These are phyloP conservation scores for Trypanosomatidae sp. DNA, from an alignment of 208 protist genomes.

Conservation along the genomic window DNA sequence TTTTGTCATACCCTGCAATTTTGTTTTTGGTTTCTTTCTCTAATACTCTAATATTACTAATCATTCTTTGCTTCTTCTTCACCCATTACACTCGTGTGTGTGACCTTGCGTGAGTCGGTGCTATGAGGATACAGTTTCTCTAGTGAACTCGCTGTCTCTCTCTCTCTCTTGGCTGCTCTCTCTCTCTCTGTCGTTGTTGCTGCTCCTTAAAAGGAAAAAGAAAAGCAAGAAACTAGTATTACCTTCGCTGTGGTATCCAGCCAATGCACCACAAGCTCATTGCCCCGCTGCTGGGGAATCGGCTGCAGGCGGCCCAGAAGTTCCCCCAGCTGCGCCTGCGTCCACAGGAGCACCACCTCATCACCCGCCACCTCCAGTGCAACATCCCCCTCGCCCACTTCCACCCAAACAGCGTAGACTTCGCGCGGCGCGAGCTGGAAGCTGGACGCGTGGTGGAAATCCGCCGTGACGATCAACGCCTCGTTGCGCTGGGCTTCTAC, in stretches of 20 bases:
- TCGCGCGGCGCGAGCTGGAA: constrained; percentile 50
- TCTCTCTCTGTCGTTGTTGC: too few relatives aligned
- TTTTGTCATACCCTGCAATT: too few relatives aligned
- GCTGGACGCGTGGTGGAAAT: constrained; percentile 75
- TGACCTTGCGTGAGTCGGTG: too few relatives aligned
- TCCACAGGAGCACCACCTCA: constrained; percentile 28
- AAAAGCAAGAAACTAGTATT: not conserved
- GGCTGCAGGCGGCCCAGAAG: constrained; percentile 59
- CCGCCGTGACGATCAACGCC: constrained; percentile 40
- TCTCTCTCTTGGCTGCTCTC: too few relatives aligned
- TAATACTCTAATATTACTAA: too few relatives aligned
- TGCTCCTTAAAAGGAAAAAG: not conserved
- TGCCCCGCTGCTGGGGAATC: constrained; percentile 45
- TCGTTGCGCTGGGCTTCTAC: constrained; percentile 81
- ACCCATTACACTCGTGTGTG: too few relatives aligned
- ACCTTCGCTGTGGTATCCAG: too few relatives aligned
- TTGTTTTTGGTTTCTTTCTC: too few relatives aligned
- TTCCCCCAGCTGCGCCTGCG: constrained; percentile 79
- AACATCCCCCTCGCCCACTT: constrained; percentile 54
- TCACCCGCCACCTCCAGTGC: constrained; percentile 53
- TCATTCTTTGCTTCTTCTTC: too few relatives aligned
- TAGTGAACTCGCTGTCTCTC: too few relatives aligned
- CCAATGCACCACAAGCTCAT: constrained; percentile 79
- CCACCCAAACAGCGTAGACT: constrained; percentile 51
- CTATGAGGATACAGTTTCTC: too few relatives aligned